Evolutionary conservation across 176 grass and related monocot species (phyloP).

Genomic region (Ampelocalamus luodianensis): DNA sequence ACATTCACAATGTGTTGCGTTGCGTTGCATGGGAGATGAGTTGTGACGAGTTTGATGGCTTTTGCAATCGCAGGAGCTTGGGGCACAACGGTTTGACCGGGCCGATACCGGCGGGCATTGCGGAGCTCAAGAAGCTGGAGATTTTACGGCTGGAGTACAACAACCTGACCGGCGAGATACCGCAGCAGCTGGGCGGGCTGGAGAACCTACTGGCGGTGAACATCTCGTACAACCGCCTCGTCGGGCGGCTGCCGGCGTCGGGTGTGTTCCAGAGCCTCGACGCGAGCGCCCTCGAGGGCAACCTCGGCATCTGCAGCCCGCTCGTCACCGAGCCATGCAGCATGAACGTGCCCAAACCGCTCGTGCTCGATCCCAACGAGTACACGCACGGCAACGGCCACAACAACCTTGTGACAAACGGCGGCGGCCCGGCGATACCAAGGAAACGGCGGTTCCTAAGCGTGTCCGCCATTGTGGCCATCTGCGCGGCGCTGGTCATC

Average conservation of each 20-base stretch:
- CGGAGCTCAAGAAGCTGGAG: constrained; percentile 81
- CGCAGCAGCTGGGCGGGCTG: constrained; percentile 68
- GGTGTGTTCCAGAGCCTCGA: constrained; percentile 88
- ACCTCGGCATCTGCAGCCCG: constrained; percentile 94
- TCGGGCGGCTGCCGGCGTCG: constrained; percentile 73
- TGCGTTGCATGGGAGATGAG: not conserved
- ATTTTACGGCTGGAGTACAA: constrained; percentile 86
- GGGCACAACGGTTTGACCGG: constrained; percentile 78
- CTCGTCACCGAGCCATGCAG: constrained; percentile 68
- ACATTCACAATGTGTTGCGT: not conserved
- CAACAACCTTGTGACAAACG: constrained; percentile 40
- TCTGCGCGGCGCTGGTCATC: constrained; percentile 77
- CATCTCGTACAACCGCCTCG: constrained; percentile 87
- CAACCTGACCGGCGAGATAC: constrained; percentile 87
- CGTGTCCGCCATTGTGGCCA: constrained; percentile 82
- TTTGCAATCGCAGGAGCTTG: constrained; percentile 65
- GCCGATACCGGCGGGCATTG: constrained; percentile 62
- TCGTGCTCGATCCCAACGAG: constrained; percentile 84
- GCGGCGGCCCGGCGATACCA: not conserved
- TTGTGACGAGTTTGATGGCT: not conserved
- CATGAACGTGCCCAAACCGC: constrained; percentile 93
- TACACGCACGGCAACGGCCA: constrained; percentile 52
- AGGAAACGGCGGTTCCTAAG: constrained; percentile 67
- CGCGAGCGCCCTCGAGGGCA: constrained; percentile 80
- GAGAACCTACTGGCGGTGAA: constrained; percentile 82